These are phyloP conservation scores for Hymenoscyphus salicellus DNA, from an alignment of 2,329 filamentous ascomycete genomes.

Conservation along the genomic window DNA sequence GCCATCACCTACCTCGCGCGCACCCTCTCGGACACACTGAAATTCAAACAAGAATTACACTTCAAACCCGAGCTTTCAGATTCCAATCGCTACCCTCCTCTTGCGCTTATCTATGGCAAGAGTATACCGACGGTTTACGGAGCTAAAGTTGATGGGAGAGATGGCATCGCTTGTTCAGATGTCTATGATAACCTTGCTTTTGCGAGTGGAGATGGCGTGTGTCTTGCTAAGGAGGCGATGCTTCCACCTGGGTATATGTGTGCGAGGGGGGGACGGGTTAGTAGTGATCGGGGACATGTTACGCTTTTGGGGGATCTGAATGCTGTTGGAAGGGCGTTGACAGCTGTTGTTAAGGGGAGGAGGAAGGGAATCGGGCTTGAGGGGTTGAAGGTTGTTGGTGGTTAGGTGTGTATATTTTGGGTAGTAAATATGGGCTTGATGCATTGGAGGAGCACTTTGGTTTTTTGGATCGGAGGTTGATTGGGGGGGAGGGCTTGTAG, in stretches of 20 bases:
- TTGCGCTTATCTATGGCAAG: slow-evolving; percentile 82
- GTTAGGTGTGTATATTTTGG: not conserved
- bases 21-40: slow-evolving; percentile 66
- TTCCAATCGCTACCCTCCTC: slow-evolving; percentile 75
- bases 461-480: not conserved
- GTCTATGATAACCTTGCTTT: slow-evolving; percentile 86
- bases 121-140: slow-evolving; percentile 81
- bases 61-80: slow-evolving; percentile 57
- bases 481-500: not conserved
- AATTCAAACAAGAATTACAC: slow-evolving; percentile 72
- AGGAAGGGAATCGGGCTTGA: slow-evolving; percentile 68
- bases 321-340: slow-evolving; percentile 71
- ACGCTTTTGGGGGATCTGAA: slow-evolving; percentile 81
- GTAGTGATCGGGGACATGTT: slow-evolving; percentile 81
- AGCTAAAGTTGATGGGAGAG: slow-evolving; percentile 68
- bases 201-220: slow-evolving; percentile 83
- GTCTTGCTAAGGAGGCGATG: slow-evolving; percentile 82
- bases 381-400: not conserved
- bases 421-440: not conserved
- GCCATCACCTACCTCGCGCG: slow-evolving; percentile 66
- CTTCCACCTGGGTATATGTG: slow-evolving; percentile 74
- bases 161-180: slow-evolving; percentile 72
- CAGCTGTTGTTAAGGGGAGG: slow-evolving; percentile 64
- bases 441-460: not conserved
- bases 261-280: slow-evolving; percentile 70